Evolutionary conservation across 208 protist genomes (phyloP), one percentile per base, ranked within the genome.

Genomic region (Trypanosoma caninum): DNA sequence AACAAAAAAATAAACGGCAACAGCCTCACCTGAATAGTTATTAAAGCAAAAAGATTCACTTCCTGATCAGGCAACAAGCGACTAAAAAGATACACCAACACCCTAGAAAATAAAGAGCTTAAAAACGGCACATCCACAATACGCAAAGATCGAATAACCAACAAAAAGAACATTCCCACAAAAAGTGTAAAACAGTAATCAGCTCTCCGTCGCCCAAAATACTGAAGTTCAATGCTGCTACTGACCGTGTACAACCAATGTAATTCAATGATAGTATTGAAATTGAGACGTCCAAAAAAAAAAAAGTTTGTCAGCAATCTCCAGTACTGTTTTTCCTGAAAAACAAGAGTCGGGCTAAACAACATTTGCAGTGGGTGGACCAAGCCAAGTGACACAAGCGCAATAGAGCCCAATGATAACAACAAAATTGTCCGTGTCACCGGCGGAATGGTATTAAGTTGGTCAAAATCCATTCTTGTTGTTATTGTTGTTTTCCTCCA

Each of bases 261-360:
- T 11, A 93, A 62, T 28, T 86, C 70, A 27, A 89, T 68, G 6
- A 87, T 53, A 51, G 50, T 73, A 20, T 79, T 69, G 2, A 84
- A 53, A 57, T 75, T 78, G 40, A 93, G 63, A 1, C 59, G 63
- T 0, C 82, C 89, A 48, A 80, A 73, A 52, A 73, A 95, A 27
- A 93, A 76, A 60, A 95, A 86, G 10, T 66, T 84, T 10, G 83
- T 86, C 11, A 91, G 16, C 9, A 95, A 40, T 6, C 89, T 69
- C 86, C 89, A 95, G 53, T 95, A 95, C 35, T 95, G 76, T 38
- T 80, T 82, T 47, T 93, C 71, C 46, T 90, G 73, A 41, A 87
- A 73, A 7, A 88, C 75, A 6, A 95, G 69, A 0, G 82, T 77
- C 9, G 78, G 75, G 40, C 78, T 91, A 52, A 83, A 85, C 22